Evolutionary conservation across 78 protist genomes (phyloP).

Genomic region (Dictyostelium firmibasis): DNA sequence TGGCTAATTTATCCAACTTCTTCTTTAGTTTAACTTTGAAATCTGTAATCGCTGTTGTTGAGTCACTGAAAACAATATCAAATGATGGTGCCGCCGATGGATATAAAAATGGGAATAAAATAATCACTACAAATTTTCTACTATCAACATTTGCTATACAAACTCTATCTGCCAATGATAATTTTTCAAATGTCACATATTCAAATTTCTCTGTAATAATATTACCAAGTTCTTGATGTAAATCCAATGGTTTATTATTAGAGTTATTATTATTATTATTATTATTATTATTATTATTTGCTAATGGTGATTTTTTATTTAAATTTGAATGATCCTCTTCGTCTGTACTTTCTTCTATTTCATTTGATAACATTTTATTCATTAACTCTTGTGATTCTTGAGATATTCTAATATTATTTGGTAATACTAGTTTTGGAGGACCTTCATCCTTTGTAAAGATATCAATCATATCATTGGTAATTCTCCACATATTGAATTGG

Average conservation of each 20-base stretch:
- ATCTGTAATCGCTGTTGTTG: neutral
- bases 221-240: slow-evolving; percentile 25
- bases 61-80: slow-evolving; percentile 22
- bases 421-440: neutral
- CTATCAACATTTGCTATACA: slow-evolving; percentile 44
- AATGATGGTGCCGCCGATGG: slow-evolving; percentile 68
- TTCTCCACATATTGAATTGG: slow-evolving; percentile 41
- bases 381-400: neutral
- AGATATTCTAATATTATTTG: neutral
- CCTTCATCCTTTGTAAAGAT: neutral
- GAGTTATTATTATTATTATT: neutral
- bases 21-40: slow-evolving; percentile 28
- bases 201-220: slow-evolving; percentile 7
- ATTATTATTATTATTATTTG: neutral
- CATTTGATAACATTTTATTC: neutral
- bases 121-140: slow-evolving; percentile 23
- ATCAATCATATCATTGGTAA: neutral
- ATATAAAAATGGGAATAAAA: slow-evolving; percentile 54
- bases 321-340: neutral
- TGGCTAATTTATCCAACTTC: slow-evolving; percentile 11
- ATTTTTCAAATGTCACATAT: slow-evolving; percentile 15
- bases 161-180: slow-evolving; percentile 15
- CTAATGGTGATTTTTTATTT: neutral
- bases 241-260: neutral
- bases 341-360: neutral